A percentile compares a stretch with the other conserved stretches of the same genome.
phyloP scores from a whole-genome alignment of 2,329 filamentous ascomycete genomes.

The Xylaria arbuscula region DNA sequence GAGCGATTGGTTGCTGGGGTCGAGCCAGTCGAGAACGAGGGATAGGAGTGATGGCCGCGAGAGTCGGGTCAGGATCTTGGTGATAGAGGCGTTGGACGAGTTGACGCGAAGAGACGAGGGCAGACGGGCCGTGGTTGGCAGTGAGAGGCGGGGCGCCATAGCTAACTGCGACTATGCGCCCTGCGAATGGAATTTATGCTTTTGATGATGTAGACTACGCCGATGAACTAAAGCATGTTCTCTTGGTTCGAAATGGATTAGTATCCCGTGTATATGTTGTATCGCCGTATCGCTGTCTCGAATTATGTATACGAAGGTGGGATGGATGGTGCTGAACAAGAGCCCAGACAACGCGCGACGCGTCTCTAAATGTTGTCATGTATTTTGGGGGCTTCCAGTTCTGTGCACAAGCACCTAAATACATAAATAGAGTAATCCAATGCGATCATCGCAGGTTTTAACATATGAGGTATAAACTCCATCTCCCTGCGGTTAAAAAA shows the following conservation, averaged over 20 bases:
- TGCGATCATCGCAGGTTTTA: neutral
- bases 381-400: slow-evolving; percentile 10
- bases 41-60: slow-evolving; percentile 78
- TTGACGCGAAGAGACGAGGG: slow-evolving; percentile 77
- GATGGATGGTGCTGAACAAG: neutral
- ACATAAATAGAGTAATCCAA: neutral
- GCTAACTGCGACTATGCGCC: slow-evolving; percentile 8
- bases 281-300: neutral
- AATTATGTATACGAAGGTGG: neutral
- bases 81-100: slow-evolving; percentile 70
- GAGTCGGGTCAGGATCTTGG: slow-evolving; percentile 75
- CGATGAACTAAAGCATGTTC: neutral
- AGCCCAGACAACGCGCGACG: slow-evolving; percentile 26
- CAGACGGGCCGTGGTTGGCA: slow-evolving; percentile 78
- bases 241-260: neutral
- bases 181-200: neutral
- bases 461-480: neutral
- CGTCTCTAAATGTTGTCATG: slow-evolving; percentile 6
- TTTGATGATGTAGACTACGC: neutral
- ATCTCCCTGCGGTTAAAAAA: neutral
- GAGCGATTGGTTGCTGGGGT: slow-evolving; percentile 69
- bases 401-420: neutral
- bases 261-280: neutral
- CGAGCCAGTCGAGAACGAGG: slow-evolving; percentile 81
- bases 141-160: slow-evolving; percentile 67